These are phyloP conservation scores for Mangifera indica DNA, from an alignment of 345 rosid species.

Conservation along the genomic window DNA sequence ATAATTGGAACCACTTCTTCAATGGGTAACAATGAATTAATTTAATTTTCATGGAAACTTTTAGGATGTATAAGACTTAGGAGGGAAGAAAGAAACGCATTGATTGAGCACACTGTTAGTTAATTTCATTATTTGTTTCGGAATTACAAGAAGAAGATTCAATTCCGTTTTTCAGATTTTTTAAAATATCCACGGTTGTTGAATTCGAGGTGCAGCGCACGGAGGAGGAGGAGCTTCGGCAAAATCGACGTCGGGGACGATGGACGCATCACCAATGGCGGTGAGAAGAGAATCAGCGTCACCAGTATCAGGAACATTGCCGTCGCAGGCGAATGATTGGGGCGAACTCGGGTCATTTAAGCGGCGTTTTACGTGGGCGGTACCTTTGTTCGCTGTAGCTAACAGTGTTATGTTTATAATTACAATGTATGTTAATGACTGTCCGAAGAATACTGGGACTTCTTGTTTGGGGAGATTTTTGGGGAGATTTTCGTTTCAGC, in stretches of 20 bases:
- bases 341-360: constrained; percentile 51
- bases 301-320: not conserved
- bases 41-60: too few species aligned
- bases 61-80: too few species aligned
- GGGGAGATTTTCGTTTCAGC: constrained; percentile 86
- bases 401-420: constrained; percentile 52
- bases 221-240: constrained; percentile 11
- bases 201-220: constrained; percentile 50
- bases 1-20: too few species aligned
- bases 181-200: too few species aligned
- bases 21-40: too few species aligned
- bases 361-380: constrained; percentile 74
- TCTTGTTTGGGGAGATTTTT: constrained; percentile 58
- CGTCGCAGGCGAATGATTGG: constrained; percentile 8
- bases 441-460: constrained; percentile 54
- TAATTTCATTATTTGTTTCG: too few species aligned
- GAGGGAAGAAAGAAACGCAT: too few species aligned
- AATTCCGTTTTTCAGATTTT: too few species aligned
- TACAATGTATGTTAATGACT: constrained; percentile 80
- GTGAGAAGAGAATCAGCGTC: not conserved
- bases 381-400: constrained; percentile 63
- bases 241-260: constrained; percentile 8
- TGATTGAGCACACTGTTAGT: too few species aligned
- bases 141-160: too few species aligned
- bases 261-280: constrained; percentile 12